These are phyloP conservation scores for Blastobotrys americana DNA, from an alignment of 805 yeast genomes.

Conservation along the genomic window DNA sequence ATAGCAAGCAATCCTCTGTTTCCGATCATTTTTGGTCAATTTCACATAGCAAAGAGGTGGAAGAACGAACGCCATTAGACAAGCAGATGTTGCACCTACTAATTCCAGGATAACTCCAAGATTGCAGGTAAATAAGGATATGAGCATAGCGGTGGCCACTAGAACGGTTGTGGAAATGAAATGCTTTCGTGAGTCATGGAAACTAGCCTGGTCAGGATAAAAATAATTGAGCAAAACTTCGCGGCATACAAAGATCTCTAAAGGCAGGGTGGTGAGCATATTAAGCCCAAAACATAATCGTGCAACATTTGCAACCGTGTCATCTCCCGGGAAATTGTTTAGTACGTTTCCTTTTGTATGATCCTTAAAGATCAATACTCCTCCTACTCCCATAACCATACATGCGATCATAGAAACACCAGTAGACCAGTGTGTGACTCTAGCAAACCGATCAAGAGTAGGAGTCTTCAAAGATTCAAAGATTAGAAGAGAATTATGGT, in stretches of 20 bases:
- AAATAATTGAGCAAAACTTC: slow-evolving; percentile 71
- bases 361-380: slow-evolving; percentile 66
- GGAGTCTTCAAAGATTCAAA: slow-evolving; percentile 76
- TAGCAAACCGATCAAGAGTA: slow-evolving; percentile 64
- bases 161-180: slow-evolving; percentile 55
- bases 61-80: slow-evolving; percentile 81
- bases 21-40: slow-evolving; percentile 44
- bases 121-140: slow-evolving; percentile 75
- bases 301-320: slow-evolving; percentile 73
- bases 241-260: slow-evolving; percentile 84
- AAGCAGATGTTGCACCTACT: slow-evolving; percentile 90
- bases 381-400: slow-evolving; percentile 68
- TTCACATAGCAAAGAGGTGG: slow-evolving; percentile 81
- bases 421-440: slow-evolving; percentile 78
- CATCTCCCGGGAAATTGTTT: slow-evolving; percentile 76
- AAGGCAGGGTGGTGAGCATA: slow-evolving; percentile 85
- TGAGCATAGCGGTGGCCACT: slow-evolving; percentile 62
- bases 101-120: slow-evolving; percentile 83
- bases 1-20: slow-evolving; percentile 50
- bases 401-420: slow-evolving; percentile 74
- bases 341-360: slow-evolving; percentile 79
- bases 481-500: slow-evolving; percentile 86
- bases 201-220: slow-evolving; percentile 29
- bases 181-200: slow-evolving; percentile 38
- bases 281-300: slow-evolving; percentile 85